Evolutionary conservation across 352 stramenopile genomes (phyloP).

Genomic region (Plasmopara muralis): DNA sequence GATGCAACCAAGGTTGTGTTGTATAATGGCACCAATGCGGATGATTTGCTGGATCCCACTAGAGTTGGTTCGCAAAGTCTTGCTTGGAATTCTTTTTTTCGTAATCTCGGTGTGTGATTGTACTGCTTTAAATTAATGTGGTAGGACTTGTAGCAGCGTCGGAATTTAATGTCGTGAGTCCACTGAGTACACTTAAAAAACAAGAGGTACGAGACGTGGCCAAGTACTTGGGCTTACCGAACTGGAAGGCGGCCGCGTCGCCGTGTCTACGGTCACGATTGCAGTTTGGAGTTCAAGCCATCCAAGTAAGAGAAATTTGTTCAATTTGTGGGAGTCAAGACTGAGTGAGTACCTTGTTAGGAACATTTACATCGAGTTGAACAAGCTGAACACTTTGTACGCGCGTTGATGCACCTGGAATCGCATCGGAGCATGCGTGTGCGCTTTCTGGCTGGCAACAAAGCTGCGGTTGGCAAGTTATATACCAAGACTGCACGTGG

Average conservation of each 20-base stretch:
- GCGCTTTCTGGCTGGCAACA: slow-evolving; percentile 64
- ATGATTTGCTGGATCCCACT: slow-evolving; percentile 92
- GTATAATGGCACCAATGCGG: slow-evolving; percentile 97
- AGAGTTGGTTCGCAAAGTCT: slow-evolving; percentile 39
- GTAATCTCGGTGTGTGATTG: too few relatives aligned
- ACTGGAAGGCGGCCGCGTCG: slow-evolving; percentile 94
- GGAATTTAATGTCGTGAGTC: slow-evolving; percentile 91
- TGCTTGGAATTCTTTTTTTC: too few relatives aligned
- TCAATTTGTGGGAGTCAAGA: neutral
- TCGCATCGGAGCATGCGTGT: slow-evolving; percentile 62
- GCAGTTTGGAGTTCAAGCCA: slow-evolving; percentile 91
- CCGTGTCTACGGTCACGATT: slow-evolving; percentile 94
- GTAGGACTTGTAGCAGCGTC: slow-evolving; percentile 87
- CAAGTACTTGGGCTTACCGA: slow-evolving; percentile 89
- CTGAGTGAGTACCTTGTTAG: slow-evolving; percentile 19
- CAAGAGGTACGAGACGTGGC: slow-evolving; percentile 80
- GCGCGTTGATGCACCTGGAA: slow-evolving; percentile 33
- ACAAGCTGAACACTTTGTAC: slow-evolving; percentile 56
- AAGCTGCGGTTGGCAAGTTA: slow-evolving; percentile 51
- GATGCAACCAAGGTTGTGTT: slow-evolving; percentile 40
- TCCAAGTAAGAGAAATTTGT: slow-evolving; percentile 44
- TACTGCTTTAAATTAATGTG: neutral
- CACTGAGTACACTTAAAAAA: slow-evolving; percentile 88
- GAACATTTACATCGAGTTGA: slow-evolving; percentile 67
- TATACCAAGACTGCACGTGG: too few relatives aligned